These are phyloP conservation scores for Alternaria infectoria DNA, from an alignment of 2,329 filamentous ascomycete genomes.

Conservation along the genomic window DNA sequence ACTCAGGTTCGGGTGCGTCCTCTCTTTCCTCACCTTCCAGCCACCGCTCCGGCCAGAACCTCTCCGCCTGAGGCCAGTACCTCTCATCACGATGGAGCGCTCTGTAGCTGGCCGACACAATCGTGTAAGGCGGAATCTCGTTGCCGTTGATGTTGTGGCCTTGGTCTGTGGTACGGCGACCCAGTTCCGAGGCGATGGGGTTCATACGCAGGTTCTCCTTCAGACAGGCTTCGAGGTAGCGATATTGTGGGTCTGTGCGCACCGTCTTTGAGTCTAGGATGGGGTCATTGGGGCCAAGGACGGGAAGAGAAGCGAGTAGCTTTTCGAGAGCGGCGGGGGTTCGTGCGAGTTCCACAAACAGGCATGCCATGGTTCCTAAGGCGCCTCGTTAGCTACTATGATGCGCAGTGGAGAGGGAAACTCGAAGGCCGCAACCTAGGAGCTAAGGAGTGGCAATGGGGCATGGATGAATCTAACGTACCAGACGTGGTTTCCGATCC, in stretches of 20 bases:
- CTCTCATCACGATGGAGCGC: not conserved
- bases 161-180: not conserved
- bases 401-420: not conserved
- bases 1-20: not conserved
- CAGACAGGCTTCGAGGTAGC: not conserved
- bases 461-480: not conserved
- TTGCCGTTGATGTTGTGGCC: not conserved
- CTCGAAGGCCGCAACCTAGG: not conserved
- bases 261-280: not conserved
- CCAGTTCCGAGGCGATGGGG: not conserved
- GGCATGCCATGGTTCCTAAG: constrained; percentile 1
- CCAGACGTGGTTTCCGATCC: constrained; percentile 1
- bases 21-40: not conserved
- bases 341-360: constrained; percentile 1
- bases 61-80: not conserved
- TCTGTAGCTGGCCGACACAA: not conserved
- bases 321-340: not conserved
- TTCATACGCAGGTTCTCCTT: not conserved
- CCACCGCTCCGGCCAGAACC: constrained; percentile 2
- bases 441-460: not conserved
- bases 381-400: not conserved
- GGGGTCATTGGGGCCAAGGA: not conserved
- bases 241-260: not conserved
- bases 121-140: not conserved
- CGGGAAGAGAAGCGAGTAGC: not conserved